Base-by-base conservation (phyloP, 495 filamentous ascomycete genomes). In the Penicillium arizonense region DNA sequence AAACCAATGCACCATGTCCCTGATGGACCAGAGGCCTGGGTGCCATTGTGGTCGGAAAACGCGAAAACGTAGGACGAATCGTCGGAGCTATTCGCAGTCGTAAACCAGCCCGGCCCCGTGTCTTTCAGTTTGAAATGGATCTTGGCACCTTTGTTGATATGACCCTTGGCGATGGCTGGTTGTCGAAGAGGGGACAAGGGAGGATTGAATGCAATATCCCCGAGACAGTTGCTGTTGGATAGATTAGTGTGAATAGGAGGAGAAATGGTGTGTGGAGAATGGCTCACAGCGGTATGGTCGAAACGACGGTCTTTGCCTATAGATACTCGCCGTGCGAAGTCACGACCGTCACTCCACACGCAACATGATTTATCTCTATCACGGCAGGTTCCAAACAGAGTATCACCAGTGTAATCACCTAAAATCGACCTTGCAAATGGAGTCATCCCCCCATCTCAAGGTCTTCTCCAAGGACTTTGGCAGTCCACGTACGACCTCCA, bases 391-490 rank as follows among this genome's bases (percentile, higher is more conserved):
- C 24, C 0, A 26, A 26, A 26, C 24, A 26, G 7, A 30, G 9
- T 2, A 30, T 30, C 28, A 7, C 28, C 5, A 30, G 5, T 9
- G 12, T n/a, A 41, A 0, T 61, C 63, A 13, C 52, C 51, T 4
- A 58, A 60, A 14, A 66, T 61, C 0, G 47, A 44, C 2, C 43
- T 12, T 7, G 59, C 55, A 20, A 65, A 45, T 3, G 48, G 14
- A 12, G 63, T 60, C 50, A 57, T 56, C 69, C 66, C 2, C 69
- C 66, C 64, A 72, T 64, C 45, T 70, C 64, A 23, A 63, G 42
- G 10, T 57, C 44, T 11, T 64, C 52, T 8, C 61, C 64, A 10
- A 53, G 38, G 2, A 55, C 50, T 3, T 61, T 53, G 1, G 61
- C 55, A 4, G 60, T 56, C 51, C 59, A 73, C 0, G 68, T 67